Evolutionary conservation across 495 filamentous ascomycete genomes (phyloP), one percentile per base, ranked within the genome.

Genomic region (Penicillium goetzii): DNA sequence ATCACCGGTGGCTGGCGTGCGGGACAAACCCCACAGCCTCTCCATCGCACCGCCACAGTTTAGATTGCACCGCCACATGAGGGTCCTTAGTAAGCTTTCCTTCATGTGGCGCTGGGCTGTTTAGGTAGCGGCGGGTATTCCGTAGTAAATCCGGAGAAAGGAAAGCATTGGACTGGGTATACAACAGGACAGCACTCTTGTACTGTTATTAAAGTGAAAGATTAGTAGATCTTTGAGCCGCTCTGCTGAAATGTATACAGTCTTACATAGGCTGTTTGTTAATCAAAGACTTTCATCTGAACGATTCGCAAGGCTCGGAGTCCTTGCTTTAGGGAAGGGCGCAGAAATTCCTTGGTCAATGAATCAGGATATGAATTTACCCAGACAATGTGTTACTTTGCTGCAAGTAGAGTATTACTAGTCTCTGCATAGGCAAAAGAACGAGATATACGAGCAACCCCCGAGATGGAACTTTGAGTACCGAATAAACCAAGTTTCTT

Each of bases 1-100:
- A 71, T 71, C 68, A 71, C 61, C 52, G 55, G 65, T 68, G 64
- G 68, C 68, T 71, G 59, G 59, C 40, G 45, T 66, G 56, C 33
- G 61, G 65, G 36, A 45, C 32, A 34, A 57, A 57, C 65, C 62
- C 65, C 65, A 63, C 64, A 61, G 23, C 36, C 59, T 14, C 28
- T 34, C 50, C 32, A 10, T 6, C 47, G 34, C 54, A 47, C 53
- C 59, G 45, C 64, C 65, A 67, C 60, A 25, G 1, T 19, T 3
- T 32, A 15, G 12, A 7, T 26, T 43, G 56, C 51, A 52, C 53
- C 41, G 58, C 62, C 62, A 65, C 62, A 14, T 3, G 4, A 47
- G 19, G 43, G 41, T 25, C 43, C 28, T 8, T n/a, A n/a, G n/a
- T n/a, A 25, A 38, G 32, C 32, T 25, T 21, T 30, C n/a, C 2